Conservation (phyloP, 2,329 filamentous ascomycete genomes). For the Pyricularia pennisetigena region DNA sequence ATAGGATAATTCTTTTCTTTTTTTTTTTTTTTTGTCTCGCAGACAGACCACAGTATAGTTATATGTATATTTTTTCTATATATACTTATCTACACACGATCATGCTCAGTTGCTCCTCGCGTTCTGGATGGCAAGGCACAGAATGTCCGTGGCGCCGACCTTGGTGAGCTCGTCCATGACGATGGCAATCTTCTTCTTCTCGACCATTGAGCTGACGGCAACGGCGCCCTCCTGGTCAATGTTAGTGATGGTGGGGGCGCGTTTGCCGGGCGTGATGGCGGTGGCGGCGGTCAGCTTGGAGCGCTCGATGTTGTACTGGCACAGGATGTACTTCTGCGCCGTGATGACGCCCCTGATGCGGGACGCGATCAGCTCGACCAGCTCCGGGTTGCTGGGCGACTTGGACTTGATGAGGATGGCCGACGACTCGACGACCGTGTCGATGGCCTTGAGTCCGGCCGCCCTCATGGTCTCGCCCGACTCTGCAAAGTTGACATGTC, state of each 20-base stretch:
- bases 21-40: too few species aligned
- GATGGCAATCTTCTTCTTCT: conserved; percentile 72
- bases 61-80: background rate
- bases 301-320: conserved; percentile 89
- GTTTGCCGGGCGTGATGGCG: conserved; percentile 83
- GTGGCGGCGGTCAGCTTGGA: conserved; percentile 55
- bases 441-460: conserved; percentile 85
- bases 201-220: conserved; percentile 88
- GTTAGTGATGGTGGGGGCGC: conserved; percentile 83
- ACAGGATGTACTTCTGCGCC: conserved; percentile 86
- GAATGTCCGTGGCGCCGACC: conserved; percentile 73
- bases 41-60: background rate
- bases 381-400: conserved; percentile 64
- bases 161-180: conserved; percentile 78
- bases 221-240: conserved; percentile 88
- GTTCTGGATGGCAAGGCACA: conserved; percentile 82
- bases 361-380: conserved; percentile 76
- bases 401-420: conserved; percentile 90
- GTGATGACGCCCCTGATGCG: conserved; percentile 92
- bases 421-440: conserved; percentile 80
- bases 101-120: conserved; percentile 14
- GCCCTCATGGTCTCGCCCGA: conserved; percentile 98
- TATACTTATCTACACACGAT: background rate
- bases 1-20: too few species aligned
- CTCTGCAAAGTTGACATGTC: conserved; percentile 45